Conservation (phyloP, 2,329 filamentous ascomycete species). For the Sphaerulina populicola region DNA sequence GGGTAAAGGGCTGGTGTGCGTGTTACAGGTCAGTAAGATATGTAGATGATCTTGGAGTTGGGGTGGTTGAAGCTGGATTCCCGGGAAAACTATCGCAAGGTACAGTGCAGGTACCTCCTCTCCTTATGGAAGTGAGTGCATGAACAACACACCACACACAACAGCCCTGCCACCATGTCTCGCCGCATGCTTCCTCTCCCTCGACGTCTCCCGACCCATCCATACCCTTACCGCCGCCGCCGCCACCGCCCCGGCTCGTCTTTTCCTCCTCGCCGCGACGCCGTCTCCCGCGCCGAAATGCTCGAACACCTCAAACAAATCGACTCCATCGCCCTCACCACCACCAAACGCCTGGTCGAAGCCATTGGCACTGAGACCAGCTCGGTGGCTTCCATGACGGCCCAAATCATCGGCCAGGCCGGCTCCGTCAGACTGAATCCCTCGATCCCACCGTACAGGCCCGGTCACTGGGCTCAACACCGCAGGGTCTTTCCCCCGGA, state of each 20-base stretch:
- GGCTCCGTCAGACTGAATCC: constrained; percentile 3
- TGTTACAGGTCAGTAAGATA: background rate
- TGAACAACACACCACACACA: background rate
- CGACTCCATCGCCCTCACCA: constrained; percentile 8
- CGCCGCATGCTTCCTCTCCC: constrained; percentile 5
- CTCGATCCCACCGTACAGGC: constrained; percentile 6
- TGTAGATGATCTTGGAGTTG: background rate
- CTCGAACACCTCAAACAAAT: constrained; percentile 6
- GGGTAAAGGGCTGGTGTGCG: background rate
- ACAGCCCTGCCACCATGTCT: constrained; percentile 2
- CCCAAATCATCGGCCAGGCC: background rate
- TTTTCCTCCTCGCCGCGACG: background rate
- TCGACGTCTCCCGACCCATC: background rate
- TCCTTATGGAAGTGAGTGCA: background rate
- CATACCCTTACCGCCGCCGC: background rate
- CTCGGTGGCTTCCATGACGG: background rate
- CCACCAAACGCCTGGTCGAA: constrained; percentile 3
- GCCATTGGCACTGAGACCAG: background rate
- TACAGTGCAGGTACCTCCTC: background rate
- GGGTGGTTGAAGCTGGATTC: no score
- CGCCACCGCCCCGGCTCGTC: background rate
- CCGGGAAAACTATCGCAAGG: no score
- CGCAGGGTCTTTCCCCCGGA: background rate
- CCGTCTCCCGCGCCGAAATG: constrained; percentile 2
- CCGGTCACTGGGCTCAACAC: constrained; percentile 2